These are phyloP conservation scores for Claviceps capensis DNA, from an alignment of 2,329 filamentous ascomycete genomes.

Conservation along the genomic window DNA sequence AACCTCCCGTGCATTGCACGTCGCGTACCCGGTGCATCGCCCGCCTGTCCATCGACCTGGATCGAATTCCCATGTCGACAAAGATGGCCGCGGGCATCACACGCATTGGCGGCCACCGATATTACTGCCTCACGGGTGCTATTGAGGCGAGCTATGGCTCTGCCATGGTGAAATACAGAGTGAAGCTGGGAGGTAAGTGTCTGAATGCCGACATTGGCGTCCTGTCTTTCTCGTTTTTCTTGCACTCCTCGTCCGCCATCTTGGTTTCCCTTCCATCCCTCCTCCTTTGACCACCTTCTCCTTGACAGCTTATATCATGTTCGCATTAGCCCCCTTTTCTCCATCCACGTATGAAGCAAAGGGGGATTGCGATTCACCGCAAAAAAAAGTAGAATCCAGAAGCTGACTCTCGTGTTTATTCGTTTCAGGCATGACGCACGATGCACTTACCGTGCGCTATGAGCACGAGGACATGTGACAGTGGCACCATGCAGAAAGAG, in stretches of 20 bases:
- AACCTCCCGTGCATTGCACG: conserved; percentile 18
- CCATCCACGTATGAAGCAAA: no score
- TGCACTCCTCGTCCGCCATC: no score
- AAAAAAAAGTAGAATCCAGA: no score
- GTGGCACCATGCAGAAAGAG: not conserved
- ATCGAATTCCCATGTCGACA: conserved; percentile 19
- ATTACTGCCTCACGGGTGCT: conserved; percentile 22
- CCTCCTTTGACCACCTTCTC: no score
- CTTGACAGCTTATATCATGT: no score
- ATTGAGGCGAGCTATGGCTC: conserved; percentile 26
- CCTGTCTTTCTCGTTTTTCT: no score
- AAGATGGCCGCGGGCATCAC: conserved; percentile 18
- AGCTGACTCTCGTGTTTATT: not conserved
- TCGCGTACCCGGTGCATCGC: conserved; percentile 18
- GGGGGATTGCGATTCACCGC: no score
- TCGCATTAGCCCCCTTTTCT: no score
- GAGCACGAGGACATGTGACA: conserved; percentile 10
- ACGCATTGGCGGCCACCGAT: conserved; percentile 22
- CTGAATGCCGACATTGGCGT: not conserved
- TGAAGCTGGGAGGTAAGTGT: conserved; percentile 23
- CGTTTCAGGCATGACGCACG: conserved; percentile 21
- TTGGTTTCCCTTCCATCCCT: no score
- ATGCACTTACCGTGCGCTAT: conserved; percentile 22
- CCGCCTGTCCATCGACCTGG: conserved; percentile 21
- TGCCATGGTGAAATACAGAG: conserved; percentile 23